A percentile compares a stretch with the other conserved stretches of the same genome.
Conservation (phyloP, 2,329 filamentous ascomycete species). For the Paecilomyces fulvus region DNA sequence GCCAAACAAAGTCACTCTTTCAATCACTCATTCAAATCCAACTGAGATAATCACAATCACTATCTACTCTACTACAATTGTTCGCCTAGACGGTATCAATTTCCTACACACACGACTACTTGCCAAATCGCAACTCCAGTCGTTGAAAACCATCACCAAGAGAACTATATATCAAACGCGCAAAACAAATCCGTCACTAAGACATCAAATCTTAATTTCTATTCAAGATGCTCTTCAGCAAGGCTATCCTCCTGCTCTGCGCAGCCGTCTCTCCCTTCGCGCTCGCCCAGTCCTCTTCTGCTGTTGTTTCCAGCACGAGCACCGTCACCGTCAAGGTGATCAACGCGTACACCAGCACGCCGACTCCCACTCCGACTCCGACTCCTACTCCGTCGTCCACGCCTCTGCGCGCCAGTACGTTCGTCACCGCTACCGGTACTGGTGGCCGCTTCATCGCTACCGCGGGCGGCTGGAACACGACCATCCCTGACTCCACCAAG, state of each 20-base stretch:
- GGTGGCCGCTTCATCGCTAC: slow-evolving; percentile 7
- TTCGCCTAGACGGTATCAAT: not conserved
- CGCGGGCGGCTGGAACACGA: slow-evolving; percentile 5
- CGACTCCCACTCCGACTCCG: slow-evolving; percentile 4
- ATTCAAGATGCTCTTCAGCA: slow-evolving; percentile 26
- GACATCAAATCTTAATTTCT: not conserved
- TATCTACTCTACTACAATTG: not conserved
- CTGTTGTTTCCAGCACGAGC: slow-evolving; percentile 10
- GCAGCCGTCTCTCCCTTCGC: slow-evolving; percentile 21
- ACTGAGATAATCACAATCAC: not conserved
- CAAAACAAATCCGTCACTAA: not conserved
- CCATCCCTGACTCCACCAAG: slow-evolving; percentile 8
- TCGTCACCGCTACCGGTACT: slow-evolving; percentile 7
- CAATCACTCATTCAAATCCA: not conserved
- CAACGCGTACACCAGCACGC: slow-evolving; percentile 5
- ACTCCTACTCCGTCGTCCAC: slow-evolving; percentile 4
- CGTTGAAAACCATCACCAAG: not conserved
- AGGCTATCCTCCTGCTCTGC: slow-evolving; percentile 21
- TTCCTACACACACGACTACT: not conserved
- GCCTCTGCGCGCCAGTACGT: not conserved
- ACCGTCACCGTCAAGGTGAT: slow-evolving; percentile 21
- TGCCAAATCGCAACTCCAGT: not conserved
- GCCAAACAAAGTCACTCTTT: not conserved
- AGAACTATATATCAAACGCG: not conserved
- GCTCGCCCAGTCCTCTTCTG: slow-evolving; percentile 14